Conservation (phyloP, 1,284 basidiomycete species). For the Farysia itapuensis region DNA sequence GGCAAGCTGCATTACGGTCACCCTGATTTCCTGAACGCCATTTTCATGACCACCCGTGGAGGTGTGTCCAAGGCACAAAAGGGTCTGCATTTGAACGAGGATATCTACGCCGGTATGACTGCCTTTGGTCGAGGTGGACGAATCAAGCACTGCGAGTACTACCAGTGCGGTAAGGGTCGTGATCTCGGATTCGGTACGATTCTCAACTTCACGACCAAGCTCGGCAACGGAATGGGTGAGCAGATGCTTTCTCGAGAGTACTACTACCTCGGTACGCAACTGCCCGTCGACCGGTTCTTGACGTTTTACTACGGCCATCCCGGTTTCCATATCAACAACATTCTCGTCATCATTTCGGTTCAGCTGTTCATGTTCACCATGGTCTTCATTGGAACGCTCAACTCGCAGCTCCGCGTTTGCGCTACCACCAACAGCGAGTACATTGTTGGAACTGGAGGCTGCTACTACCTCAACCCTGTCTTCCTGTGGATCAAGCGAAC, state of each 20-base stretch:
- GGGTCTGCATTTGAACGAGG: conserved; percentile 95
- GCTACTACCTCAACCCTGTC: conserved; percentile 59
- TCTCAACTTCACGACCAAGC: conserved; percentile 99
- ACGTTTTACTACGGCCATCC: conserved; percentile 99
- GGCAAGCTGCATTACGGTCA: conserved; percentile 98
- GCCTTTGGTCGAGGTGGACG: conserved; percentile 93
- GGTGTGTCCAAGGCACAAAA: conserved; percentile 99
- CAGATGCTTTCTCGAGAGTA: conserved; percentile 99
- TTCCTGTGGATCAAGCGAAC: conserved; percentile 60
- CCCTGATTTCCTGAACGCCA: conserved; percentile 97
- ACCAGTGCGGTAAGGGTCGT: conserved; percentile 93
- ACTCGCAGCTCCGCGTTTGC: conserved; percentile 55
- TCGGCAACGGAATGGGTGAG: conserved; percentile 99
- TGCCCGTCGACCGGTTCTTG: conserved; percentile 95
- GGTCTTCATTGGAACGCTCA: conserved; percentile 58
- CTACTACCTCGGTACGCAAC: conserved; percentile 98
- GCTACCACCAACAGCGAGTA: conserved; percentile 55
- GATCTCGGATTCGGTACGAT: conserved; percentile 99
- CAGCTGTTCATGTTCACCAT: conserved; percentile 60
- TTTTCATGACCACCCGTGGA: conserved; percentile 97
- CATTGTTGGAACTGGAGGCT: conserved; percentile 54
- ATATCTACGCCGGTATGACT: conserved; percentile 99
- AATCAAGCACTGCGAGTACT: conserved; percentile 99
- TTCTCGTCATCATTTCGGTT: conserved; percentile 66
- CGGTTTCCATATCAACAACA: conserved; percentile 99